Evolutionary conservation across 495 filamentous ascomycete species (phyloP).

Genomic region (Hypomontagnella monticulosa): DNA sequence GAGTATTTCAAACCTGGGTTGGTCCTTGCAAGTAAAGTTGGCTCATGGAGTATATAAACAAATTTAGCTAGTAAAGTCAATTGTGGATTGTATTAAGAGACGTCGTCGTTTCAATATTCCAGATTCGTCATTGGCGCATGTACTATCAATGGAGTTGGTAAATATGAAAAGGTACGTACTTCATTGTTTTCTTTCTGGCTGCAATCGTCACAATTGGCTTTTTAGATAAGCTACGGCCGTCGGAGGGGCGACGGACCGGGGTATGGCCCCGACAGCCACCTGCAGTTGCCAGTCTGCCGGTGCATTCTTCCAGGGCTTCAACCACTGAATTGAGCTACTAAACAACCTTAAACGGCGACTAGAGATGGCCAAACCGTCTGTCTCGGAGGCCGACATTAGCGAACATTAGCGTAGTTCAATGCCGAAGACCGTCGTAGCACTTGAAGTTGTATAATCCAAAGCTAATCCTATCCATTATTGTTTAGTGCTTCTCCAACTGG

Average conservation of each 20-base stretch:
- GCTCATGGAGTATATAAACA: conserved; percentile 3
- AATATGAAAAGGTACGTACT: conserved; percentile 9
- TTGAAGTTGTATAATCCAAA: too few relatives aligned
- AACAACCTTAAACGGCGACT: too few relatives aligned
- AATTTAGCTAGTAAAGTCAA: conserved; percentile 10
- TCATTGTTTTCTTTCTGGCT: conserved; percentile 23
- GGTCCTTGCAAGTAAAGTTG: not conserved
- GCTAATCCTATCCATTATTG: too few relatives aligned
- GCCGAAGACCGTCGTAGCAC: too few relatives aligned
- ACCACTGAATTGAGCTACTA: not conserved
- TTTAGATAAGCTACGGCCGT: conserved; percentile 23
- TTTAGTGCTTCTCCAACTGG: too few relatives aligned
- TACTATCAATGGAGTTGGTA: not conserved
- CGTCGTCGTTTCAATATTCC: too few relatives aligned
- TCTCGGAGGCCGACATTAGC: too few relatives aligned
- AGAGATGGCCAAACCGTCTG: too few relatives aligned
- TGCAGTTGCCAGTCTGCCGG: not conserved
- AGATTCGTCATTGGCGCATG: too few relatives aligned
- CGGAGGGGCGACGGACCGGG: conserved; percentile 32
- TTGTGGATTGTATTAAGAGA: conserved; percentile 10
- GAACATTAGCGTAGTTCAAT: too few relatives aligned
- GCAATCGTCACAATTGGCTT: not conserved
- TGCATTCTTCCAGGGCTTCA: not conserved
- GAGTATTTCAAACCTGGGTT: conserved; percentile 6
- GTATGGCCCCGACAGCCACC: conserved; percentile 5